Conservation (phyloP, 805 yeast genomes). For the Isabelozyma gotoi region DNA sequence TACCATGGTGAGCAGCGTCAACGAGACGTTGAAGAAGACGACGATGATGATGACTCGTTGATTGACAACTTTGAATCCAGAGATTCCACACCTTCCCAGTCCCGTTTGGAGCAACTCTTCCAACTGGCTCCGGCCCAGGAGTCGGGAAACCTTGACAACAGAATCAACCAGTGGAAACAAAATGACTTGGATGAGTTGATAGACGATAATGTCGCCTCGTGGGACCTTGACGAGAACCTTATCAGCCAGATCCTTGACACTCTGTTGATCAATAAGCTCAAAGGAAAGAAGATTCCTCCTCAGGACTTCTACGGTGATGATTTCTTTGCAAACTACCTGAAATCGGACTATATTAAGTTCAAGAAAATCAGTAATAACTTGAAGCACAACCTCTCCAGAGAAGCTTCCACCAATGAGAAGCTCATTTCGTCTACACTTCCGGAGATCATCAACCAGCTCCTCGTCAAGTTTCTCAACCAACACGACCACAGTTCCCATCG, state of each 20-base stretch:
- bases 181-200: conserved; percentile 14
- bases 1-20: conserved; percentile 2
- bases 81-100: conserved; percentile 4
- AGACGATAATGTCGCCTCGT: conserved; percentile 36
- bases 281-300: neutral
- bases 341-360: conserved; percentile 5
- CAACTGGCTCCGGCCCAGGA: conserved; percentile 1
- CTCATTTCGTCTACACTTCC: conserved; percentile 3
- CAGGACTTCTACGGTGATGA: conserved; percentile 8
- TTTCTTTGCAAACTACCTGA: conserved; percentile 3
- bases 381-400: conserved; percentile 3
- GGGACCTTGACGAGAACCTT: conserved; percentile 31
- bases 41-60: conserved; percentile 10
- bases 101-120: conserved; percentile 5
- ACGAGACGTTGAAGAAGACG: conserved; percentile 5
- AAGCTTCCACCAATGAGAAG: neutral
- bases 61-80: conserved; percentile 5
- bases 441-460: conserved; percentile 4
- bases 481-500: neutral
- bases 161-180: conserved; percentile 9
- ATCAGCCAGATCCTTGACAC: neutral
- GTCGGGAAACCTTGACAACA: conserved; percentile 9
- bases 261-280: neutral
- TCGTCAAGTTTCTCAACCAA: conserved; percentile 1
- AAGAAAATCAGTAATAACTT: conserved; percentile 5